These are phyloP conservation scores for Multifurca ochricompacta DNA, from an alignment of 768 basidiomycete species.

Conservation along the genomic window DNA sequence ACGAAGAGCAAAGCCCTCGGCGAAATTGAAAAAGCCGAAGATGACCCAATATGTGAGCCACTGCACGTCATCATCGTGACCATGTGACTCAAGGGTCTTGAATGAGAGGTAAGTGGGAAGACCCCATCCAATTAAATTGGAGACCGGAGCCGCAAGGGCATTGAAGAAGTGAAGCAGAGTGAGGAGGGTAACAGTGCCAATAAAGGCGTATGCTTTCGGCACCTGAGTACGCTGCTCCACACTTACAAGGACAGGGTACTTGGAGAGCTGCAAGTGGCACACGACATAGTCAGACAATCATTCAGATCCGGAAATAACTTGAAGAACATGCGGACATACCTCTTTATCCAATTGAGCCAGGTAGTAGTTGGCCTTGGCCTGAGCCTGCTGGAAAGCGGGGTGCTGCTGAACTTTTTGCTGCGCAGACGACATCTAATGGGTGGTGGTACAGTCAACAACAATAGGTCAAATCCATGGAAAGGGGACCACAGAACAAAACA, in stretches of 20 bases:
- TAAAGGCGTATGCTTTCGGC: conserved; percentile 85
- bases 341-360: conserved; percentile 92
- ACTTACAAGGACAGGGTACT: conserved; percentile 78
- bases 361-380: conserved; percentile 77
- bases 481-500: neutral
- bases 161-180: conserved; percentile 78
- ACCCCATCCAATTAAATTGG: conserved; percentile 91
- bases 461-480: neutral
- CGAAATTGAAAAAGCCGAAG: conserved; percentile 89
- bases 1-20: conserved; percentile 79
- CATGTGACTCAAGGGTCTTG: conserved; percentile 86
- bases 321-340: conserved; percentile 41
- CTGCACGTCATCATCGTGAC: conserved; percentile 78
- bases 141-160: conserved; percentile 84
- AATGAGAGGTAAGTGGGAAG: conserved; percentile 94
- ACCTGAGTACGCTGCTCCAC: conserved; percentile 87
- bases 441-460: neutral
- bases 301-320: neutral
- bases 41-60: conserved; percentile 99
- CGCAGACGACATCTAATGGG: conserved; percentile 56
- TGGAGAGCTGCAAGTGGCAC: conserved; percentile 49
- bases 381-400: conserved; percentile 76
- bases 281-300: neutral
- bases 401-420: conserved; percentile 81
- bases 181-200: conserved; percentile 62